Conservation (phyloP, 2,329 filamentous ascomycete species). For the Cercospora sp. region DNA sequence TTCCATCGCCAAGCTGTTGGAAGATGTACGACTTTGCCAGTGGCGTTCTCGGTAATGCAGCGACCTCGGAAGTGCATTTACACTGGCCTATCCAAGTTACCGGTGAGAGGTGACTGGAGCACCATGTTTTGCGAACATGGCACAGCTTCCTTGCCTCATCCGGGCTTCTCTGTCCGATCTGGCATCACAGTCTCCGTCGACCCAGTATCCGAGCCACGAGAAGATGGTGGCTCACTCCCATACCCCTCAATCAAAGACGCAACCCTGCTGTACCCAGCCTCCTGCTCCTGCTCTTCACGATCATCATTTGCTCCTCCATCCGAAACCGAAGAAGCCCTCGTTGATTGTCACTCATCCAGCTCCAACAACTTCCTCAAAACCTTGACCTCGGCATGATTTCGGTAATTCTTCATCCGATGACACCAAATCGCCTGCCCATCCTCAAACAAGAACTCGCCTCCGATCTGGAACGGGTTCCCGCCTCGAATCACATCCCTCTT, state of each 20-base stretch:
- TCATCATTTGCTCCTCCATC: neutral
- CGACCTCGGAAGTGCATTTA: too few relatives aligned
- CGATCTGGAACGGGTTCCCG: conserved; percentile 43
- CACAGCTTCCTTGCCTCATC: neutral
- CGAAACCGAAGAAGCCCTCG: neutral
- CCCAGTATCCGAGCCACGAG: neutral
- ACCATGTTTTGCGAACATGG: too few relatives aligned
- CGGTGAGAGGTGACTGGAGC: too few relatives aligned
- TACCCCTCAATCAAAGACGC: neutral
- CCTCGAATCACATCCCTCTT: conserved; percentile 38
- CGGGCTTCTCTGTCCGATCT: neutral
- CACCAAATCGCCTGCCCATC: conserved; percentile 45
- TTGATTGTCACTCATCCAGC: conserved; percentile 34
- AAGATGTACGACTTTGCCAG: too few relatives aligned
- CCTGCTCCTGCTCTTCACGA: neutral
- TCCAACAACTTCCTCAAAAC: conserved; percentile 41
- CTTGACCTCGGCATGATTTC: conserved; percentile 41
- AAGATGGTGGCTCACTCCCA: neutral
- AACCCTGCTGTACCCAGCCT: neutral
- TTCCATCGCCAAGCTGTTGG: too few relatives aligned
- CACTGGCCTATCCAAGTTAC: too few relatives aligned
- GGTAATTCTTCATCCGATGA: conserved; percentile 44
- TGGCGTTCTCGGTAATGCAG: too few relatives aligned
- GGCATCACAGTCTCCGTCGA: neutral
- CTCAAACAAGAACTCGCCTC: conserved; percentile 45